These are phyloP conservation scores for Stylonectria norvegica DNA, from an alignment of 2,329 filamentous ascomycete genomes.

Conservation along the genomic window DNA sequence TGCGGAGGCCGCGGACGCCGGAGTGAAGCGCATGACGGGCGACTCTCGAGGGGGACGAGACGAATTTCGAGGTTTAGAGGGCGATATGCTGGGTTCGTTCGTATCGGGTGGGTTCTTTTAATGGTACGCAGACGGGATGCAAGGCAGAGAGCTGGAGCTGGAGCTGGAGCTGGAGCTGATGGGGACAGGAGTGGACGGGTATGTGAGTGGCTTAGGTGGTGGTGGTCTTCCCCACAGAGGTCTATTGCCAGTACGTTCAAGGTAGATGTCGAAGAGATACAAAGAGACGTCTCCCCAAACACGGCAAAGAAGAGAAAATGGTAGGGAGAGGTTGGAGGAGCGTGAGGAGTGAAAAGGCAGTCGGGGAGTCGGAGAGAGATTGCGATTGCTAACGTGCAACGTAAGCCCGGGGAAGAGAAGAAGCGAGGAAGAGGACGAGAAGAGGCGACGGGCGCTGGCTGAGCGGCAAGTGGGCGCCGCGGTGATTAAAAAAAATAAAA, in stretches of 20 bases:
- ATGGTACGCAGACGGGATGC: not conserved
- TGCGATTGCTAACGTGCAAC: slow-evolving; percentile 5
- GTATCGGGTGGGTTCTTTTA: not conserved
- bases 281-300: too few species aligned
- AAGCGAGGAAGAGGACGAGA: slow-evolving; percentile 1
- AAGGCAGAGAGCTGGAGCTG: slow-evolving; percentile 9
- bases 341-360: slow-evolving; percentile 17
- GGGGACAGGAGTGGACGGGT: too few species aligned
- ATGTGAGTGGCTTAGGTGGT: too few species aligned
- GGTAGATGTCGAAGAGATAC: too few species aligned
- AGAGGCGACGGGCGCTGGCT: slow-evolving; percentile 1
- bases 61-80: slow-evolving; percentile 1
- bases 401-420: slow-evolving; percentile 5
- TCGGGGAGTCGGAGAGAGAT: slow-evolving; percentile 6
- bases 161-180: slow-evolving; percentile 11
- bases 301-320: slow-evolving; percentile 8
- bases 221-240: too few species aligned
- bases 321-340: slow-evolving; percentile 15
- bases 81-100: not conserved
- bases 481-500: slow-evolving; percentile 10
- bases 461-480: slow-evolving; percentile 6
- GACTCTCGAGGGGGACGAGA: slow-evolving; percentile 1
- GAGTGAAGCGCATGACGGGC: slow-evolving; percentile 30
- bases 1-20: slow-evolving; percentile 27
- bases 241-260: too few species aligned